phyloP scores from a whole-genome alignment of 768 basidiomycete species.

The Termitomyces bulborhizus region DNA sequence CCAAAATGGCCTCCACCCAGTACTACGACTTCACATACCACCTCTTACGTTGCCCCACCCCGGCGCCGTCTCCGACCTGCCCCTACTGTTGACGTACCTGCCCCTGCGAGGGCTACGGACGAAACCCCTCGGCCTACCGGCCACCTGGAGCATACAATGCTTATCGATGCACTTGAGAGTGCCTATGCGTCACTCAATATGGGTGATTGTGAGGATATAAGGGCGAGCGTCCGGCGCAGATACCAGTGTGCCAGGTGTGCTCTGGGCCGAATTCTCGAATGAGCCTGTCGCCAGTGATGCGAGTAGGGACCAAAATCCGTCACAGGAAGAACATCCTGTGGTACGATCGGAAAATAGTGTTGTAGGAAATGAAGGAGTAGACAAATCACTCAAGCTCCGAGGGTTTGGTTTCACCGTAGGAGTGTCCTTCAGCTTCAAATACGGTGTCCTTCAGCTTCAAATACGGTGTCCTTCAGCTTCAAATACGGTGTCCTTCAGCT shows the following conservation, averaged over 20 bases:
- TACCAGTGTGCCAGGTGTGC: background rate
- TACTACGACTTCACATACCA: background rate
- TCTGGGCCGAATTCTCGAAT: background rate
- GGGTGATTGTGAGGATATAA: background rate
- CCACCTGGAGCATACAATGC: background rate
- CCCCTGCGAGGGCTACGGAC: background rate
- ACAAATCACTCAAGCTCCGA: background rate
- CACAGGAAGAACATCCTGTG: background rate
- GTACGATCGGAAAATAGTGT: background rate
- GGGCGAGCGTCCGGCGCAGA: background rate
- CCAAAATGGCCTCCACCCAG: background rate
- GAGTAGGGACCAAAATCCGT: background rate
- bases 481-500: too few relatives aligned
- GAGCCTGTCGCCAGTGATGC: background rate
- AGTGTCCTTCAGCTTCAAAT: background rate
- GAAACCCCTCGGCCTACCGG: background rate
- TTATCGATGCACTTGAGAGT: background rate
- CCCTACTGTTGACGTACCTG: background rate
- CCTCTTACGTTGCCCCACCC: background rate
- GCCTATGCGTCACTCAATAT: background rate
- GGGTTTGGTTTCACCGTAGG: background rate
- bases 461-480: too few relatives aligned
- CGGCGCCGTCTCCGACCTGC: background rate
- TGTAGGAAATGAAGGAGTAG: background rate
- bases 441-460: too few relatives aligned